Evolutionary conservation across 345 rosid species (phyloP).

Genomic region (Ceriops tagal): DNA sequence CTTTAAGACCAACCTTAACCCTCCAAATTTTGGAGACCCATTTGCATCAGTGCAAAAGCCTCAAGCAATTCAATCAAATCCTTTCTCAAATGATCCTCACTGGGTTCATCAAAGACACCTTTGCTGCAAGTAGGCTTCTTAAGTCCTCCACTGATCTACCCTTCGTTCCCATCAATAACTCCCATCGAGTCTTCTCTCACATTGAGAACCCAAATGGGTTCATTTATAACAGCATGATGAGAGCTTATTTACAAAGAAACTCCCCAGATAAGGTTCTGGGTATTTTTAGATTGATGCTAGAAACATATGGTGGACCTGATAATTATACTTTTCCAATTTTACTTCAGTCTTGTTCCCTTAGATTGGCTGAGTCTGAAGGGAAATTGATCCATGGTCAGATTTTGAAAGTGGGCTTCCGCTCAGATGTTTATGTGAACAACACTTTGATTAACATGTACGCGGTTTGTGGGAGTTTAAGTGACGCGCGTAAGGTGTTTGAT

Average conservation of each 20-base stretch:
- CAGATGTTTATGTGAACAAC: conserved; percentile 48
- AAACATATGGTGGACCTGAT: conserved; percentile 32
- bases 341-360: conserved; percentile 40
- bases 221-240: conserved; percentile 50
- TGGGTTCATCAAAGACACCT: conserved; percentile 40
- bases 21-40: conserved; percentile 35
- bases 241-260: conserved; percentile 34
- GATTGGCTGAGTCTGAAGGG: conserved; percentile 39
- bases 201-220: conserved; percentile 45
- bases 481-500: conserved; percentile 46
- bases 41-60: conserved; percentile 34
- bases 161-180: conserved; percentile 31
- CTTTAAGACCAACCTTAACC: conserved; percentile 27
- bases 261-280: conserved; percentile 27
- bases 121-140: conserved; percentile 45
- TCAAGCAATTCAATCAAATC: conserved; percentile 47
- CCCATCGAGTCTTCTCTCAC: conserved; percentile 33
- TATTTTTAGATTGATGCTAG: conserved; percentile 46
- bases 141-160: conserved; percentile 39
- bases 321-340: conserved; percentile 49
- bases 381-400: conserved; percentile 44
- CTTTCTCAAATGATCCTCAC: conserved; percentile 50
- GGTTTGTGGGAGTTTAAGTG: conserved; percentile 36
- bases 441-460: conserved; percentile 47
- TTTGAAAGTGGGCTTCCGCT: conserved; percentile 38